Conservation (phyloP, 352 stramenopile genomes). For the Pythium sp. region DNA sequence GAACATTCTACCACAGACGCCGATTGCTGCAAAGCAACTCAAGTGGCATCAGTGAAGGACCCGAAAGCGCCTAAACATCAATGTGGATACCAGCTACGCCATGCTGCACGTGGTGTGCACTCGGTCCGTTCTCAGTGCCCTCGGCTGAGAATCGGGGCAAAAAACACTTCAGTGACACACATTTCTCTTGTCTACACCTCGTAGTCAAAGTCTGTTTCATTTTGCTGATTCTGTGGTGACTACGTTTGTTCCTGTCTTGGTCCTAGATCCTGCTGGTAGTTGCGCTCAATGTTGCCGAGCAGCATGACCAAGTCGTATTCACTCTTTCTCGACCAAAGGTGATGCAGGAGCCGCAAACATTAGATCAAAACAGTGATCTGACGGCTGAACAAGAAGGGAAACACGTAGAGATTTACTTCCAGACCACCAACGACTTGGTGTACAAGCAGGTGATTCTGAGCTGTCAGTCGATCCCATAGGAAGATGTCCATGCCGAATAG, state of each 20-base stretch:
- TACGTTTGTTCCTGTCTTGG: neutral
- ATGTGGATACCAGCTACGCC: neutral
- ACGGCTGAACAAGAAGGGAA: conserved; percentile 12
- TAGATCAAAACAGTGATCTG: conserved; percentile 3
- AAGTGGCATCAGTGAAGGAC: neutral
- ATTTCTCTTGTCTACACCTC: neutral
- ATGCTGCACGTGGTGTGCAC: neutral
- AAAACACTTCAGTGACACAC: neutral
- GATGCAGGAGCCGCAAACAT: conserved; percentile 6
- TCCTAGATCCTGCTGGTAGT: neutral
- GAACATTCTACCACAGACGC: neutral
- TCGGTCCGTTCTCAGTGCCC: too few relatives aligned
- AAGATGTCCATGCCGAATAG: neutral
- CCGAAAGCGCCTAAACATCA: neutral
- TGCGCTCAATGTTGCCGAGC: conserved; percentile 7
- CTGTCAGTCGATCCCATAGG: neutral
- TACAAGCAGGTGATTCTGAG: neutral
- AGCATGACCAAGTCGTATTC: conserved; percentile 6
- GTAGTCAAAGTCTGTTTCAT: neutral
- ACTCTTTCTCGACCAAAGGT: neutral
- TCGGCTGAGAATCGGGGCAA: too few relatives aligned
- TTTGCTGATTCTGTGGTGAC: neutral
- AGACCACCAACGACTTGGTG: neutral
- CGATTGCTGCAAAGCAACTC: neutral
- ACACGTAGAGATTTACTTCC: neutral